These are phyloP conservation scores for Boletales sp. DNA, from an alignment of 768 basidiomycete genomes.

Conservation along the genomic window DNA sequence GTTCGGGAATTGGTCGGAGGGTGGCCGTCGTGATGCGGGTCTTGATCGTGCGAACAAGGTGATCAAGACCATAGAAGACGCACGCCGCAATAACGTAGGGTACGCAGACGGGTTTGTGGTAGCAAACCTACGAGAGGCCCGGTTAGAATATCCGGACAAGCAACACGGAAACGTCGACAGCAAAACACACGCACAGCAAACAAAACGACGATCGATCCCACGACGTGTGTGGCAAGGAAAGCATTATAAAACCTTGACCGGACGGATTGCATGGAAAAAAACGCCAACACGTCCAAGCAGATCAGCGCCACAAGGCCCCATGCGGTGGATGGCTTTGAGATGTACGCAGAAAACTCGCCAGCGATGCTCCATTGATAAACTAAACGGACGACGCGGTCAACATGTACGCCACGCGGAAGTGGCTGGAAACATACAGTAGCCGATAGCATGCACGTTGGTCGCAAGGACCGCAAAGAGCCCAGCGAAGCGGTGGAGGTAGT, in stretches of 20 bases:
- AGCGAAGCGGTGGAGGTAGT: slow-evolving; percentile 70
- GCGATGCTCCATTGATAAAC: slow-evolving; percentile 56
- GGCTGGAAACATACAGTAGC: slow-evolving; percentile 44
- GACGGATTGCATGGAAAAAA: slow-evolving; percentile 59
- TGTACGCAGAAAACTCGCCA: slow-evolving; percentile 36
- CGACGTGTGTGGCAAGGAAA: slow-evolving; percentile 61
- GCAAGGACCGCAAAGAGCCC: slow-evolving; percentile 56
- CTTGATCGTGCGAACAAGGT: slow-evolving; percentile 58
- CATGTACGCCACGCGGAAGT: not conserved
- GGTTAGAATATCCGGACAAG: not conserved
- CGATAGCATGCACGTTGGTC: slow-evolving; percentile 55
- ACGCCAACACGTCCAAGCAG: slow-evolving; percentile 49
- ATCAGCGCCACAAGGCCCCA: slow-evolving; percentile 55
- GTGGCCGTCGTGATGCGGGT: slow-evolving; percentile 60
- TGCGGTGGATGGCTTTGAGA: slow-evolving; percentile 34
- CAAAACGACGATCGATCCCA: slow-evolving; percentile 52
- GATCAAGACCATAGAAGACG: slow-evolving; percentile 56
- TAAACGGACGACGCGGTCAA: slow-evolving; percentile 21
- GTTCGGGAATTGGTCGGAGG: slow-evolving; percentile 58
- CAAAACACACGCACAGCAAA: slow-evolving; percentile 45
- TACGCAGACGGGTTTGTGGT: slow-evolving; percentile 49
- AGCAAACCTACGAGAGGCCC: slow-evolving; percentile 32
- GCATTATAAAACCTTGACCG: slow-evolving; percentile 60
- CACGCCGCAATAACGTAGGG: slow-evolving; percentile 54
- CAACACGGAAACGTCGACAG: not conserved